These are phyloP conservation scores for Chytridiales sp. DNA, from an alignment of 371 early-diverging fungal species.

Conservation along the genomic window DNA sequence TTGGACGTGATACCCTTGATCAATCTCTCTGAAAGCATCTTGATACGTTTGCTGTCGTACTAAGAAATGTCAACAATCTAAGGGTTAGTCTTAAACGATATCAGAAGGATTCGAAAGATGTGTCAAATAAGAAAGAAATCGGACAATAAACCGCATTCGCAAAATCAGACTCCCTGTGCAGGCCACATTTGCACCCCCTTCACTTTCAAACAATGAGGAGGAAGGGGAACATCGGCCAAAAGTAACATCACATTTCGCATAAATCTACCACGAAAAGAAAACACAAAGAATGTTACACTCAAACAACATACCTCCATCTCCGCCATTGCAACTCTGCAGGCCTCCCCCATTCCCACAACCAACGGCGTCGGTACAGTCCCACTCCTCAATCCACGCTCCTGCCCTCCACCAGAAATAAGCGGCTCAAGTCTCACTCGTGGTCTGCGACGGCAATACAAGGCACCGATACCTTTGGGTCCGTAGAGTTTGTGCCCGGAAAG, in stretches of 20 bases:
- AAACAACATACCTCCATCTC: slow-evolving; percentile 84
- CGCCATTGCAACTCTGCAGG: slow-evolving; percentile 80
- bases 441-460: slow-evolving; percentile 93
- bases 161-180: slow-evolving; percentile 72
- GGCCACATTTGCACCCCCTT: too few species aligned
- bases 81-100: neutral
- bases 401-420: slow-evolving; percentile 96
- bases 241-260: slow-evolving; percentile 25
- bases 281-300: too few species aligned
- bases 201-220: slow-evolving; percentile 5
- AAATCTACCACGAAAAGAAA: slow-evolving; percentile 23
- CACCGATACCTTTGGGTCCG: slow-evolving; percentile 99
- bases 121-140: neutral
- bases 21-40: slow-evolving; percentile 73
- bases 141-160: slow-evolving; percentile 18
- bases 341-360: slow-evolving; percentile 96
- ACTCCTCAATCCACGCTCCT: slow-evolving; percentile 97
- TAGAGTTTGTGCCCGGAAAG: slow-evolving; percentile 99
- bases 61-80: slow-evolving; percentile 32
- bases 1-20: slow-evolving; percentile 75
- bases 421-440: slow-evolving; percentile 96
- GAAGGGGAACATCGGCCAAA: neutral
- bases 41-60: slow-evolving; percentile 80
- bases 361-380: slow-evolving; percentile 98
- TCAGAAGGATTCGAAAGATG: slow-evolving; percentile 14